Evolutionary conservation across 2,329 filamentous ascomycete genomes (phyloP), one percentile per base, ranked within the genome.

Genomic region (Remersonia thermophila): DNA sequence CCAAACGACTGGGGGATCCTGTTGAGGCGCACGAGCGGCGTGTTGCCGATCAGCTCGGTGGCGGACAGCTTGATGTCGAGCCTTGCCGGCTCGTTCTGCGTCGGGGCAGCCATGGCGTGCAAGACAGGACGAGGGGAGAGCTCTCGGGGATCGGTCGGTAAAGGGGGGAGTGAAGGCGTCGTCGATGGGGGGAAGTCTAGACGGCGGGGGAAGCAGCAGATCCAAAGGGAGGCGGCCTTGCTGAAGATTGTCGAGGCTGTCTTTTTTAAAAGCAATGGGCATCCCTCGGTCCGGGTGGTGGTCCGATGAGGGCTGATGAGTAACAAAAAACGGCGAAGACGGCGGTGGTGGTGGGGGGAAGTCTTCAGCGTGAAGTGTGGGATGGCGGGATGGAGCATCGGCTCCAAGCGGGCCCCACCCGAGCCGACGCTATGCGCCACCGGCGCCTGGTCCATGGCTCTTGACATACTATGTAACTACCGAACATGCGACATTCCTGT

Each of bases 11-110:
- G 80, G 3, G 91, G 91, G 44, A 98, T 78, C 64, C 82, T 86
- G 66, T 95, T 95, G 45, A 98, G 70, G 33, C 83, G 81, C 29
- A 98, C 85, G 36, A 98, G 77, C n/a, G 91, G 91, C 28, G 89
- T 94, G 61, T 93, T 89, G 53, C 87, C 89, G 51, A 98, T 95
- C 48, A 95, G 77, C 61, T 94, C 79, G 31, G 78, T 82, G 46
- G 87, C 82, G 38, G 76, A 78, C 52, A 47, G 35, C 44, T 49
- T 51, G 46, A 50, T 42, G 40, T 45, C 38, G 14, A 39, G 11
- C 40, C 46, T 50, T 26, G 37, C 42, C 17, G 37, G 39, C 27
- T 46, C 37, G 30, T n/a, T n/a, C n/a, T n/a, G n/a, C n/a, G n/a
- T n/a, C 11, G 18, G 3, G n/a, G 35, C 23, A 26, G 40, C 31